Evolutionary conservation across 129 eudicot genomes (phyloP), one percentile per base, ranked within the genome.

Genomic region (Smallanthus sonchifolius): DNA sequence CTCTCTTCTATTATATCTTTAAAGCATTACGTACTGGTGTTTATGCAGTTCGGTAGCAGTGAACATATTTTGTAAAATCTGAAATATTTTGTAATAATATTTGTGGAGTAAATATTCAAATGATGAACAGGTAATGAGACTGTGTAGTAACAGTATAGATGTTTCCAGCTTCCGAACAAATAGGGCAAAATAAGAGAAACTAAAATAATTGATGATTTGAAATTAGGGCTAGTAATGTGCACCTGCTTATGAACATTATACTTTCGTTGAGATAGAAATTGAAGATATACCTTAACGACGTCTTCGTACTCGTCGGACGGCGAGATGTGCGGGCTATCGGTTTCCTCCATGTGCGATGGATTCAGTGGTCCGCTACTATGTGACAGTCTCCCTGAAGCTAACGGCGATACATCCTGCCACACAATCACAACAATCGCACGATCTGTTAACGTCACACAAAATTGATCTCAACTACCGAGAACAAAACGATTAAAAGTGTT

Each of bases 301-400:
- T 91, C 97, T 61, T 91, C 97, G 59, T 82, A 91, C 82, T 91
- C 97, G 3, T 88, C 92, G 38, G 92, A 82, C 4, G 97, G 97
- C 14, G 92, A 91, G 49, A 88, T 80, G 2, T 92, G 95, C 14
- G 90, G 97, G 52, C 92, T 80, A 16, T 88, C 97, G 16, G 73
- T 81, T 42, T 86, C 94, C 74, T 91, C 97, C 59, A 86, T 75
- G 75, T 86, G 87, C 10, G 81, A 83, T 9, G 89, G 94, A 65
- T 91, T 91, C 76, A 91, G 71, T 51, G 97, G 97, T 60, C 97
- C 97, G 17, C 97, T 91, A 66, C 97, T 91, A 43, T 91, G 97
- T 35, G 99, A 95, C 10, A 89, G 86, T 76, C 99, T 95, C 57
- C 99, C 99, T 6, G 99, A 95, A 34, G 97, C 91, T 75, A 95